Conservation (phyloP, 2,329 filamentous ascomycete genomes). For the Neonectria magnoliae region DNA sequence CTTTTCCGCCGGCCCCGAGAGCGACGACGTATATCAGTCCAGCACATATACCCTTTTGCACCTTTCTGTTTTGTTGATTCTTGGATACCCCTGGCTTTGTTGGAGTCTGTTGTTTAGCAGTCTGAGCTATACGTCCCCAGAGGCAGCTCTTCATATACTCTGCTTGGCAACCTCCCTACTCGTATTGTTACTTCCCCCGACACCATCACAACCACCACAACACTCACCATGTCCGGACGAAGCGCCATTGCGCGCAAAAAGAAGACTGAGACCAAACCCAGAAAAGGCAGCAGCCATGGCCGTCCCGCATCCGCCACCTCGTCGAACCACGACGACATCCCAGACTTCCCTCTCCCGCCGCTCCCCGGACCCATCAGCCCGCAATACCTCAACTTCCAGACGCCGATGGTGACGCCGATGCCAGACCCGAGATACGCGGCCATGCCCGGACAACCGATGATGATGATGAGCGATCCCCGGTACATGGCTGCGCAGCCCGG, state of each 20-base stretch:
- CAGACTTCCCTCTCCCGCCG: constrained; percentile 50
- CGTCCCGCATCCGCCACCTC: constrained; percentile 52
- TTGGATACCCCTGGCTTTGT: constrained; percentile 14
- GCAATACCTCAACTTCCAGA: constrained; percentile 50
- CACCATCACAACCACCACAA: neutral
- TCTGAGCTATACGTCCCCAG: neutral
- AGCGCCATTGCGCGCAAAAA: constrained; percentile 69
- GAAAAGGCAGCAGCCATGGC: constrained; percentile 35
- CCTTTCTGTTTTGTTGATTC: constrained; percentile 1
- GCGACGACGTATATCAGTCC: neutral
- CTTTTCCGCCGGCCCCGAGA: neutral
- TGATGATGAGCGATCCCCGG: constrained; percentile 34
- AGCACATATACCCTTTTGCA: neutral
- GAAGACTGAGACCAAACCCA: constrained; percentile 59
- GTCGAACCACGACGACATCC: constrained; percentile 54
- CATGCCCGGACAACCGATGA: constrained; percentile 20
- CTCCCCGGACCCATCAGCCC: constrained; percentile 52
- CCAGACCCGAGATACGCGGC: constrained; percentile 19
- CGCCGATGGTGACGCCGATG: constrained; percentile 15
- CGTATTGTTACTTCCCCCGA: neutral
- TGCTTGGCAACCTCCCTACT: neutral
- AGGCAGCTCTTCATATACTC: neutral
- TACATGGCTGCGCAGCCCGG: constrained; percentile 40
- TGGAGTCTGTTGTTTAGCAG: neutral
- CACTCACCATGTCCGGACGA: constrained; percentile 62